These are phyloP conservation scores for Hibiscus trionum DNA, from an alignment of 345 rosid genomes.

Conservation along the genomic window DNA sequence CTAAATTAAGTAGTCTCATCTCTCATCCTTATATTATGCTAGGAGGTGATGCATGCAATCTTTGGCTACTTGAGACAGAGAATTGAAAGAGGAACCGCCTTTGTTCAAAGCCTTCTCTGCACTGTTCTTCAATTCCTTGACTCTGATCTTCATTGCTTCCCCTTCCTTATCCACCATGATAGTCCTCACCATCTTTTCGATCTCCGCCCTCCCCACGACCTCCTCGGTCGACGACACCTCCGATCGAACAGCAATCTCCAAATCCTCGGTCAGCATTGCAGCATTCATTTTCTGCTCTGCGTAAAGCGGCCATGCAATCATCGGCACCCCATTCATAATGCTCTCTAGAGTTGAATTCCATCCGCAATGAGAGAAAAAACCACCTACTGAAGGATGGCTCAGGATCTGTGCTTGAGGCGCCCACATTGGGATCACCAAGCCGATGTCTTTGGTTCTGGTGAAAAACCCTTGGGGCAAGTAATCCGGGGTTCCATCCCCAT, in stretches of 20 bases:
- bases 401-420: constrained; percentile 53
- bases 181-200: constrained; percentile 31
- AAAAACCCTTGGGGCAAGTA: constrained; percentile 56
- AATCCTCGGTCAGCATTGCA: constrained; percentile 31
- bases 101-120: constrained; percentile 25
- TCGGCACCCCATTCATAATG: constrained; percentile 46
- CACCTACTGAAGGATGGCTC: constrained; percentile 49
- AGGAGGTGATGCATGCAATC: constrained; percentile 4
- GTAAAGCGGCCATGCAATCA: constrained; percentile 65
- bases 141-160: constrained; percentile 21
- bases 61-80: constrained; percentile 28
- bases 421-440: constrained; percentile 48
- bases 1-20: background rate
- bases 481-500: constrained; percentile 4
- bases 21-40: background rate
- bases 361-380: constrained; percentile 68
- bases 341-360: constrained; percentile 67
- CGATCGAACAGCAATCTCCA: constrained; percentile 37
- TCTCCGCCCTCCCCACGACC: constrained; percentile 35
- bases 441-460: constrained; percentile 24
- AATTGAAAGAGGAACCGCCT: constrained; percentile 37
- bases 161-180: constrained; percentile 28
- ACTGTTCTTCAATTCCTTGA: constrained; percentile 21
- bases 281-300: constrained; percentile 76
- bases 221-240: constrained; percentile 8